Evolutionary conservation across 371 early-diverging fungal genomes (phyloP).

Genomic region (Mortierella sp.): DNA sequence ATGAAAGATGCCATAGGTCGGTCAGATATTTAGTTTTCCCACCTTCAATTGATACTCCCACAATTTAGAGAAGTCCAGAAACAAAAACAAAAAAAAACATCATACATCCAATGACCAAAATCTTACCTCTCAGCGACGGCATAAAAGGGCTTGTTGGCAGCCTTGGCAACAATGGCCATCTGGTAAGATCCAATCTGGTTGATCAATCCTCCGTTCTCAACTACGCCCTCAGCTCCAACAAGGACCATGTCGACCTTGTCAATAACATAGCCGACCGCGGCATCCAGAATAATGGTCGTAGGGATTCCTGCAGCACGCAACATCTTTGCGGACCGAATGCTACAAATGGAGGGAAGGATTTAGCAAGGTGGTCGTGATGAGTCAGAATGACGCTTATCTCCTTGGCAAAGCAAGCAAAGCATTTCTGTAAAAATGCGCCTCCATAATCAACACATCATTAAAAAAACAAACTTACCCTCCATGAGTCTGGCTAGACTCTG

Average conservation of each 20-base stretch:
- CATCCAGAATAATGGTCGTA: constrained; percentile 90
- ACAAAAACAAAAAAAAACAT: neutral
- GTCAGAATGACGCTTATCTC: constrained; percentile 34
- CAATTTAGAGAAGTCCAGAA: neutral
- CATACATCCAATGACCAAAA: neutral
- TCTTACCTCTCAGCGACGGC: constrained; percentile 92
- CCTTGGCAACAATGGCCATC: constrained; percentile 95
- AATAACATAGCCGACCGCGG: constrained; percentile 95
- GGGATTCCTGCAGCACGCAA: constrained; percentile 87
- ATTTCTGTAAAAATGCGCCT: neutral
- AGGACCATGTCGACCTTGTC: constrained; percentile 95
- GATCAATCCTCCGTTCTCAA: constrained; percentile 97
- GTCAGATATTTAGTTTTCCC: neutral
- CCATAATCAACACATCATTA: neutral
- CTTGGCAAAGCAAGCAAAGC: neutral
- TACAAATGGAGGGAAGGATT: constrained; percentile 38
- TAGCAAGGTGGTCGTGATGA: constrained; percentile 20
- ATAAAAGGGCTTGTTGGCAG: constrained; percentile 95
- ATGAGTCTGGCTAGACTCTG: constrained; percentile 87
- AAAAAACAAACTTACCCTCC: constrained; percentile 72
- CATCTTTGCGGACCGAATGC: constrained; percentile 81
- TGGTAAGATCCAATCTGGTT: constrained; percentile 96
- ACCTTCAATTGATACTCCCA: neutral
- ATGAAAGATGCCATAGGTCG: neutral
- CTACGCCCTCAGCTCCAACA: constrained; percentile 98